Conservation (phyloP, 345 rosid genomes). For the Cochlearia excelsa region DNA sequence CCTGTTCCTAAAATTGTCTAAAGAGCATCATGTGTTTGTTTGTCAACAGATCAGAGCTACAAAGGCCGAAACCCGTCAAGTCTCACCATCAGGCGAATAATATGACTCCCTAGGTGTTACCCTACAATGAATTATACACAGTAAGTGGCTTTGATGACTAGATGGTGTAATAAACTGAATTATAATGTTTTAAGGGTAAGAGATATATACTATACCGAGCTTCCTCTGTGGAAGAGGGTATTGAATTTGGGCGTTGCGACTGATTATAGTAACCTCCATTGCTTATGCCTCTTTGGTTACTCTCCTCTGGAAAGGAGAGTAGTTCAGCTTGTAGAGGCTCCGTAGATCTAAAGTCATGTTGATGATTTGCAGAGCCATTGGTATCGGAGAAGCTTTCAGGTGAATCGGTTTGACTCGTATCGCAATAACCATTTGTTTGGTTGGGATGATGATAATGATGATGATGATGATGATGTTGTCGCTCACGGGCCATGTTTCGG, state of each 20-base stretch:
- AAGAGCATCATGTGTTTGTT: conserved; percentile 11
- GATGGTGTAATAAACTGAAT: background rate
- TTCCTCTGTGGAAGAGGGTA: conserved; percentile 37
- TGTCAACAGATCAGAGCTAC: conserved; percentile 40
- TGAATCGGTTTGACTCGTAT: conserved; percentile 40
- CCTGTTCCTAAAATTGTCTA: conserved; percentile 34
- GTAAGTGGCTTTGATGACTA: conserved; percentile 2
- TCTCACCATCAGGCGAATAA: conserved; percentile 61
- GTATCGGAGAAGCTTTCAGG: conserved; percentile 38
- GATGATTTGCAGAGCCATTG: conserved; percentile 46
- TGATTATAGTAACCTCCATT: conserved; percentile 23
- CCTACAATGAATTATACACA: conserved; percentile 42
- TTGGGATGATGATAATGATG: conserved; percentile 33
- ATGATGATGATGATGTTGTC: conserved; percentile 14
- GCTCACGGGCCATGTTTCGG: conserved; percentile 39
- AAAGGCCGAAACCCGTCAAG: conserved; percentile 67
- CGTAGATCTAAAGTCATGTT: conserved; percentile 44
- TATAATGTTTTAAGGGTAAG: conserved; percentile 5
- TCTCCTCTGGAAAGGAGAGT: conserved; percentile 27
- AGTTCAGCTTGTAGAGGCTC: conserved; percentile 34
- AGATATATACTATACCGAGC: conserved; percentile 47
- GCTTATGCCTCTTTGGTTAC: conserved; percentile 32
- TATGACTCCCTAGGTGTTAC: conserved; percentile 48
- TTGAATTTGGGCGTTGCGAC: conserved; percentile 39
- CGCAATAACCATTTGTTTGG: conserved; percentile 45